These are phyloP conservation scores for Zalerion maritima DNA, from an alignment of 495 filamentous ascomycete genomes.

Conservation along the genomic window DNA sequence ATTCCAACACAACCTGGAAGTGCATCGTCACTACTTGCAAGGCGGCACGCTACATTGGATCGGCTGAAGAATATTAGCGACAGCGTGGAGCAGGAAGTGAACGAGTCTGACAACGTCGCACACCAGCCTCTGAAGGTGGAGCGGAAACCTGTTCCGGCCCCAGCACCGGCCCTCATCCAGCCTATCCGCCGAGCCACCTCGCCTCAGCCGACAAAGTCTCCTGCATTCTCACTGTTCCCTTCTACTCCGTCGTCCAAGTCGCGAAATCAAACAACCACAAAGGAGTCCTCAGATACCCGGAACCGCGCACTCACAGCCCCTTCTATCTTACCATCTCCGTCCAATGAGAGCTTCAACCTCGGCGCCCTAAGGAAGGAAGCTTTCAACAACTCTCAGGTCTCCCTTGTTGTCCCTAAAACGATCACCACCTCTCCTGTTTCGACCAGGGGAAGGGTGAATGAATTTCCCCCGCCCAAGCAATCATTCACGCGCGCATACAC, in stretches of 20 bases:
- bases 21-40: conserved; percentile 40
- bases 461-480: too few relatives aligned
- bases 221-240: conserved; percentile 52
- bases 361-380: conserved; percentile 8
- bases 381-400: too few relatives aligned
- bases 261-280: conserved; percentile 12
- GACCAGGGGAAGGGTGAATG: conserved; percentile 2
- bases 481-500: too few relatives aligned
- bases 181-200: conserved; percentile 50
- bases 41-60: conserved; percentile 55
- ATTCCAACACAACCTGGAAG: conserved; percentile 12
- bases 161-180: too few relatives aligned
- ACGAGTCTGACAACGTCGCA: conserved; percentile 9
- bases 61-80: conserved; percentile 41
- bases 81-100: conserved; percentile 17
- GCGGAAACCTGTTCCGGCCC: conserved; percentile 13
- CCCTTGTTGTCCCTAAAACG: too few relatives aligned
- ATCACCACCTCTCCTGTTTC: conserved; percentile 1
- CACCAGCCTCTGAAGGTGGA: conserved; percentile 12
- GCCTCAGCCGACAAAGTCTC: conserved; percentile 40
- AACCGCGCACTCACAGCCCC: conserved; percentile 47
- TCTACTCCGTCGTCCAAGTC: conserved; percentile 30
- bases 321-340: conserved; percentile 30
- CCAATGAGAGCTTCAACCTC: conserved; percentile 16
- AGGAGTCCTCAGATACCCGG: conserved; percentile 27